Evolutionary conservation across 78 protist genomes (phyloP).

Genomic region (Mastigamoeba balamuthi): DNA sequence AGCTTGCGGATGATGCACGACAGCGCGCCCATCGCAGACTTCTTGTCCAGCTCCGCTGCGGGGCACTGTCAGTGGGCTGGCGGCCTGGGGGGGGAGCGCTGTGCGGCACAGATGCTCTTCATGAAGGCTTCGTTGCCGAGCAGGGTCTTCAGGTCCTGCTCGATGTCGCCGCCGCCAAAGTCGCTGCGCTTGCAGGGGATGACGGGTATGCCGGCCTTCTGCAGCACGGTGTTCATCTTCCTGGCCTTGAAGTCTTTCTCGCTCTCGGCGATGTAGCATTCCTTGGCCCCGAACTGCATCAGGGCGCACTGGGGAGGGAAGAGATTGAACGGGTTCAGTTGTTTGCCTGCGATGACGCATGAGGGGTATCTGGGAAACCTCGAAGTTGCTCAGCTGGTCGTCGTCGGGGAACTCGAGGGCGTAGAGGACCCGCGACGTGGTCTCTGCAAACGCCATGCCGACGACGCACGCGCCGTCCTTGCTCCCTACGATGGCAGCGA

Average conservation of each 20-base stretch:
- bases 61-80: background rate
- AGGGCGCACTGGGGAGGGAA: background rate
- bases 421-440: background rate
- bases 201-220: conserved; percentile 3
- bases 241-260: background rate
- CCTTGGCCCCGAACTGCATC: conserved; percentile 9
- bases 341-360: background rate
- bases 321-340: background rate
- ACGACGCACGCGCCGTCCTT: background rate
- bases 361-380: background rate
- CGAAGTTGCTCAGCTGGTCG: conserved; percentile 11
- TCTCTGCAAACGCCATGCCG: conserved; percentile 1
- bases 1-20: conserved; percentile 51
- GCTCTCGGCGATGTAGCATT: background rate
- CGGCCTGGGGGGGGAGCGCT: background rate
- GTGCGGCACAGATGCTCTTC: background rate
- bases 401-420: background rate
- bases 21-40: conserved; percentile 24
- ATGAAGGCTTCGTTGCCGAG: background rate
- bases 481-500: background rate
- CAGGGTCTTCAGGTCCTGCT: conserved; percentile 27
- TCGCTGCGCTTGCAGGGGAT: conserved; percentile 24
- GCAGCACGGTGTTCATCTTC: background rate
- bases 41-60: conserved; percentile 7
- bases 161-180: conserved; percentile 7